A percentile compares a stretch with the other conserved stretches of the same genome.
These are phyloP conservation scores for Saccharata proteae DNA, from an alignment of 2,329 filamentous ascomycete species.

Conservation along the genomic window DNA sequence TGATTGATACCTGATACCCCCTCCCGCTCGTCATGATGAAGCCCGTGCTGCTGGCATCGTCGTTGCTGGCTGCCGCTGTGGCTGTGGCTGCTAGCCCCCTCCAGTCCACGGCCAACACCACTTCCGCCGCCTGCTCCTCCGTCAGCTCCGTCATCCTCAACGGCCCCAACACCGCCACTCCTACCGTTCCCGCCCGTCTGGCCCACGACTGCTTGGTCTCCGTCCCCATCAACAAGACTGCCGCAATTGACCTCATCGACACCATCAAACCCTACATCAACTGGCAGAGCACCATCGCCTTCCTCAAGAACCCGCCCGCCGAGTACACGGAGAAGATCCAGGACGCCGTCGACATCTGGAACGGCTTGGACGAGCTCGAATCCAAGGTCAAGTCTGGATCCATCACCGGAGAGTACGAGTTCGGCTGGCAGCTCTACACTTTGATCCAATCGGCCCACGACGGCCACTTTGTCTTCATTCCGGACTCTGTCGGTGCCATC, in stretches of 20 bases:
- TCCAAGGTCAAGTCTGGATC: conserved; percentile 22
- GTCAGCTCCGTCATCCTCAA: conserved; percentile 6
- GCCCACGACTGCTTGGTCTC: conserved; percentile 35
- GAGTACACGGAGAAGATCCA: conserved; percentile 36
- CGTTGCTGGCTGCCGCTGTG: too few relatives aligned
- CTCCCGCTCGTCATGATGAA: too few relatives aligned
- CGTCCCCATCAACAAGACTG: conserved; percentile 32
- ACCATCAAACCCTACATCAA: conserved; percentile 32
- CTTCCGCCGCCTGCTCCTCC: conserved; percentile 3
- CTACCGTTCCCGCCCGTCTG: conserved; percentile 30
- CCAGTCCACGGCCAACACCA: conserved; percentile 1
- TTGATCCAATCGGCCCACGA: conserved; percentile 48
- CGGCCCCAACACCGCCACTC: conserved; percentile 11
- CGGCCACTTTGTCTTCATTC: conserved; percentile 48
- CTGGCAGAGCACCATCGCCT: conserved; percentile 35
- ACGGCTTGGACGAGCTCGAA: conserved; percentile 26
- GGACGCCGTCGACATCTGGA: conserved; percentile 29
- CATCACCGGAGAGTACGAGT: conserved; percentile 31
- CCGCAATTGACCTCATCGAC: conserved; percentile 28
- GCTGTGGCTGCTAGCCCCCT: too few relatives aligned
- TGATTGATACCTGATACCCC: too few relatives aligned
- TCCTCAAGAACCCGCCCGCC: conserved; percentile 32
- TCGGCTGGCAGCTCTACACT: conserved; percentile 35
- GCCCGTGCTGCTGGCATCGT: too few relatives aligned
- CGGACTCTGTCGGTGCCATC: conserved; percentile 39